Evolutionary conservation across 441 rosid species (phyloP).

Genomic region (Erodium texanum): DNA sequence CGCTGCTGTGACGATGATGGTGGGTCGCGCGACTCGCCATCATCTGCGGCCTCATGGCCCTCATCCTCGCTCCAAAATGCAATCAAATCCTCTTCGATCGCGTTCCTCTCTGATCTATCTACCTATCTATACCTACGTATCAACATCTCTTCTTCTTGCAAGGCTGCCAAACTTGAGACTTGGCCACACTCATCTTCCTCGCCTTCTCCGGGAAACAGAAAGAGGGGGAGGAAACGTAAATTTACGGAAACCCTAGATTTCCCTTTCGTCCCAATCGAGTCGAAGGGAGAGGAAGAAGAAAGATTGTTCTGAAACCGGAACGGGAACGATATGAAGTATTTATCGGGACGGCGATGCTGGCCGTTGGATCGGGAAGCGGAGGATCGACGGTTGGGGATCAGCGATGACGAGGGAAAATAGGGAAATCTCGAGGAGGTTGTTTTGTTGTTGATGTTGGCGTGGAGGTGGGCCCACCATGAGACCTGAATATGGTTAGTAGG

Average conservation of each 20-base stretch:
- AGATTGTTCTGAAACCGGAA: not conserved
- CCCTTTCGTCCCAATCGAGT: not conserved
- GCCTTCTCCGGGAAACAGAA: not conserved
- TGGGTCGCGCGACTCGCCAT: not conserved
- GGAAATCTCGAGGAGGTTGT: too few species aligned
- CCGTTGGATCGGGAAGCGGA: not conserved
- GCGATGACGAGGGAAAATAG: not conserved
- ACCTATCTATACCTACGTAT: not conserved
- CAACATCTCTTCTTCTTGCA: conserved; percentile 88
- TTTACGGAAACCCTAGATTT: not conserved
- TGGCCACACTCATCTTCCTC: conserved; percentile 48
- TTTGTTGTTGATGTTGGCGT: too few species aligned
- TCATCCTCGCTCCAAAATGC: too few species aligned
- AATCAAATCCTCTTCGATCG: conserved; percentile 19
- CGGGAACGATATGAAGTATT: not conserved
- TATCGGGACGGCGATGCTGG: not conserved
- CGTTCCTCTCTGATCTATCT: not conserved
- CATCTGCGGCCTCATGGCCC: too few species aligned
- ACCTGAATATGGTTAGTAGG: too few species aligned
- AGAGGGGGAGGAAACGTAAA: not conserved
- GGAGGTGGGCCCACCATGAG: too few species aligned
- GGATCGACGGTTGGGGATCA: not conserved
- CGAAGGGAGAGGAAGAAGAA: not conserved
- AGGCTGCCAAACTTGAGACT: conserved; percentile 98
- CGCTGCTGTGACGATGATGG: not conserved